A percentile compares a stretch with the other conserved stretches of the same genome.
These are phyloP conservation scores for Rhododendron ovatum DNA, from an alignment of 148 eudicot species.

Conservation along the genomic window DNA sequence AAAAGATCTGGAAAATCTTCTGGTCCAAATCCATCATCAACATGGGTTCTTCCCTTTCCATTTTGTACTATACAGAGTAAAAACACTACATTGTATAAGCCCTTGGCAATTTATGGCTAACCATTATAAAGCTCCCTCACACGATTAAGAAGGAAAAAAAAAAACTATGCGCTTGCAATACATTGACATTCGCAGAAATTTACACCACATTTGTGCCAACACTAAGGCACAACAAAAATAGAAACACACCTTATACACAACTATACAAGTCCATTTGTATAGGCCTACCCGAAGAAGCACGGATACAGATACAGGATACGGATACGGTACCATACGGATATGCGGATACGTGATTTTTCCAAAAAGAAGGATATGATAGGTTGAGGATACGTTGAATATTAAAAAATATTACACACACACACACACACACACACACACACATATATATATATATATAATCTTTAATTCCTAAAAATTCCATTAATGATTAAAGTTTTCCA, in stretches of 20 bases:
- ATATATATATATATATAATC: too few relatives aligned
- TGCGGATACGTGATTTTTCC: too few relatives aligned
- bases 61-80: slow-evolving; percentile 1
- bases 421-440: too few relatives aligned
- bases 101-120: not conserved
- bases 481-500: too few relatives aligned
- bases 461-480: too few relatives aligned
- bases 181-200: not conserved
- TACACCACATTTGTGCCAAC: not conserved
- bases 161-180: not conserved
- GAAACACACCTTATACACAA: not conserved
- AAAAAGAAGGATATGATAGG: too few relatives aligned
- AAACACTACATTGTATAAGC: not conserved
- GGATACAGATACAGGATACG: too few relatives aligned
- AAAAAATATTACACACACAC: too few relatives aligned
- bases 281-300: not conserved
- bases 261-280: not conserved
- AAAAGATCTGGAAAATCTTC: slow-evolving; percentile 21
- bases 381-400: too few relatives aligned
- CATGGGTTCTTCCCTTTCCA: slow-evolving; percentile 14
- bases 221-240: not conserved
- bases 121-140: not conserved
- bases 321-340: too few relatives aligned
- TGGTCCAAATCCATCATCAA: slow-evolving; percentile 8
- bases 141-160: not conserved